Percentiles rank a stretch among this genome's conserved stretches.
These are phyloP conservation scores for Tylopilus subfusipes DNA, from an alignment of 768 basidiomycete species.

Conservation along the genomic window DNA sequence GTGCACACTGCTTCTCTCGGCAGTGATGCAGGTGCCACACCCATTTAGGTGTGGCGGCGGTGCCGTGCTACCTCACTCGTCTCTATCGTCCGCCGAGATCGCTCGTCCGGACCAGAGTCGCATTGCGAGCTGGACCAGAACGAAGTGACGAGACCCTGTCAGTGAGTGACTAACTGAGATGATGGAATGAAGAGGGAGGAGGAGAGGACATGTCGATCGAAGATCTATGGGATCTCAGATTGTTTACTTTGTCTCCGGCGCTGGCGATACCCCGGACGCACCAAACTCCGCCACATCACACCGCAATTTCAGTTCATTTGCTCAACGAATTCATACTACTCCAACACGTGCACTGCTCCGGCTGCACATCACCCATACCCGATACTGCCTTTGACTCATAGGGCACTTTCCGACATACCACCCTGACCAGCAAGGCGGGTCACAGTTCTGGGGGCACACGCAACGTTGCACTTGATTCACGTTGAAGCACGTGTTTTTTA, in stretches of 20 bases:
- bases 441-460: background rate
- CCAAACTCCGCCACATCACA: conserved; percentile 21
- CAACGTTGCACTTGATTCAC: background rate
- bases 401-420: background rate
- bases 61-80: background rate
- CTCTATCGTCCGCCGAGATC: background rate
- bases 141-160: background rate
- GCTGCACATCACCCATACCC: conserved; percentile 12
- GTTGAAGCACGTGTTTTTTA: background rate
- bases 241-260: conserved; percentile 31
- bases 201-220: conserved; percentile 8
- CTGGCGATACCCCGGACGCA: conserved; percentile 32
- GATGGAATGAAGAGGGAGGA: background rate
- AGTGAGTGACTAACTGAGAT: background rate
- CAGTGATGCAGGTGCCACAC: background rate
- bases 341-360: conserved; percentile 4
- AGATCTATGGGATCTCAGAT: conserved; percentile 32
- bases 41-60: conserved; percentile 19
- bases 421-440: background rate
- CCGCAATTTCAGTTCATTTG: background rate
- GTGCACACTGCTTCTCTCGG: conserved; percentile 7
- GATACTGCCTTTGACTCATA: conserved; percentile 9
- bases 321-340: background rate
- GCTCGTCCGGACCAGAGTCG: background rate
- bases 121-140: background rate